Evolutionary conservation across 2,329 filamentous ascomycete genomes (phyloP).

Genomic region (Didymella glomerata): DNA sequence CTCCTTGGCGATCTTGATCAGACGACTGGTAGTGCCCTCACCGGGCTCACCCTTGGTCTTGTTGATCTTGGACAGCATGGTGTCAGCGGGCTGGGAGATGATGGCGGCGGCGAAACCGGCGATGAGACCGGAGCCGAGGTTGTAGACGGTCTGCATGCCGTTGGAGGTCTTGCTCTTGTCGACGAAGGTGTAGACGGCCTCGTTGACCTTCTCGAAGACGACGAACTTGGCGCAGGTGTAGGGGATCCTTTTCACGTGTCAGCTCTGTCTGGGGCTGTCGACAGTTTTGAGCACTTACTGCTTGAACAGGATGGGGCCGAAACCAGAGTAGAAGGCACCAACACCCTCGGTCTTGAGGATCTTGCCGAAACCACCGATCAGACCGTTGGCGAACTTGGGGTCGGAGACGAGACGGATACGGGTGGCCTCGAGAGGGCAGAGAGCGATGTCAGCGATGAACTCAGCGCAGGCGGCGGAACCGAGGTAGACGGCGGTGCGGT

Average conservation of each 20-base stretch:
- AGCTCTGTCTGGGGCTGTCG: constrained; percentile 9
- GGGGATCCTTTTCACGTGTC: constrained; percentile 68
- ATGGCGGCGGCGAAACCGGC: constrained; percentile 88
- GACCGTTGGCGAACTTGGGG: constrained; percentile 82
- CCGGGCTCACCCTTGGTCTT: constrained; percentile 88
- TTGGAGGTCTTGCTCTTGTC: constrained; percentile 76
- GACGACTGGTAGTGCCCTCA: constrained; percentile 80
- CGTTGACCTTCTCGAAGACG: constrained; percentile 87
- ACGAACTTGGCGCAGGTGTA: constrained; percentile 98
- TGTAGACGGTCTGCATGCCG: constrained; percentile 78
- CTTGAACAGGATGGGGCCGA: constrained; percentile 67
- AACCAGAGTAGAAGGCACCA: constrained; percentile 88
- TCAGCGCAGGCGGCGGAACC: constrained; percentile 69
- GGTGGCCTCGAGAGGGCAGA: constrained; percentile 91
- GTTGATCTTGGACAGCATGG: constrained; percentile 96
- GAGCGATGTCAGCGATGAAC: constrained; percentile 78
- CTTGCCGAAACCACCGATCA: constrained; percentile 81
- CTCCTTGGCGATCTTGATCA: constrained; percentile 89
- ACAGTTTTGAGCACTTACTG: constrained; percentile 41
- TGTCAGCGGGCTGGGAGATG: constrained; percentile 89
- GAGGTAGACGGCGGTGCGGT: constrained; percentile 83
- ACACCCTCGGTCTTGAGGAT: constrained; percentile 84
- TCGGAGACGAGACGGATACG: constrained; percentile 92
- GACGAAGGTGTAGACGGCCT: constrained; percentile 71
- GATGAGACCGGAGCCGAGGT: constrained; percentile 84